Conservation (phyloP, 106 monocot genomes). For the Dendrobium huoshanense region DNA sequence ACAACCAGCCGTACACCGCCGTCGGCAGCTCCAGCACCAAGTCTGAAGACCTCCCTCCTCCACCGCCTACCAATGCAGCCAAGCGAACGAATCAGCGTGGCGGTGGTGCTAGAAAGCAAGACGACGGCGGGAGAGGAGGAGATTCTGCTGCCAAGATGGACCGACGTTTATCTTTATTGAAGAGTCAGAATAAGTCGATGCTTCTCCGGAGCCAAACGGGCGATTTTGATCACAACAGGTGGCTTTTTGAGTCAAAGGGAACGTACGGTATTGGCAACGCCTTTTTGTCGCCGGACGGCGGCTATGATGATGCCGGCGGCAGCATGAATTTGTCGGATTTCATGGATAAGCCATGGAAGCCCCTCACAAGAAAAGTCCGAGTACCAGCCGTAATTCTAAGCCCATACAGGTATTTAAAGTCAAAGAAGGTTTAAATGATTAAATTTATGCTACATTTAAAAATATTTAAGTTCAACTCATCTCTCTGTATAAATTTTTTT, state of each 20-base stretch:
- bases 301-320: constrained; percentile 31
- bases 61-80: constrained; percentile 19
- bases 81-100: background rate
- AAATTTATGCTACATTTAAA: too few relatives aligned
- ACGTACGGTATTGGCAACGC: constrained; percentile 94
- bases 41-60: constrained; percentile 12
- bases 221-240: constrained; percentile 88
- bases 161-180: constrained; percentile 44
- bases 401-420: constrained; percentile 42
- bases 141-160: constrained; percentile 17
- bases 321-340: constrained; percentile 51
- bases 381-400: constrained; percentile 40
- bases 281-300: constrained; percentile 44
- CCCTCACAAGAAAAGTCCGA: constrained; percentile 68
- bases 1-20: constrained; percentile 58
- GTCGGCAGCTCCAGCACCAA: constrained; percentile 14
- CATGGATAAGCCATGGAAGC: constrained; percentile 93
- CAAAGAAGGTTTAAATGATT: background rate
- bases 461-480: too few relatives aligned
- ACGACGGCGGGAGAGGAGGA: constrained; percentile 3
- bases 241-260: constrained; percentile 79
- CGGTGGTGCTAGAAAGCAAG: background rate
- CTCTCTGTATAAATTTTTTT: too few relatives aligned
- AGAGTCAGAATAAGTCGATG: constrained; percentile 52
- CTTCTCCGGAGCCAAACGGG: constrained; percentile 71